Evolutionary conservation across 352 stramenopile genomes (phyloP).

Genomic region (Pythium dissimile): DNA sequence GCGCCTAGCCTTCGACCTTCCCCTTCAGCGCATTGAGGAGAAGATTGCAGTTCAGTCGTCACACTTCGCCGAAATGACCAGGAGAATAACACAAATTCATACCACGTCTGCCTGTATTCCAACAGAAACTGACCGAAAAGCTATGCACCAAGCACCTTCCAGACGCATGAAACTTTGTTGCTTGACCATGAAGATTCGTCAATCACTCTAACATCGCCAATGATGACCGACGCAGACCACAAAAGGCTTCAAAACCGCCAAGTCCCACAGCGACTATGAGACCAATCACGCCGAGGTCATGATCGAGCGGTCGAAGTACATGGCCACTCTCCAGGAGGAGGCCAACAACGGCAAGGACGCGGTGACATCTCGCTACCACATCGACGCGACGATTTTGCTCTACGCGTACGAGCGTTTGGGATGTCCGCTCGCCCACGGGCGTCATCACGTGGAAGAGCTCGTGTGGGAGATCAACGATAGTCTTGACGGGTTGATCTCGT

Average conservation of each 20-base stretch:
- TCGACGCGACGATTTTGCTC: constrained; percentile 41
- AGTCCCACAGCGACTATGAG: constrained; percentile 32
- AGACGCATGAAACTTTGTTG: constrained; percentile 11
- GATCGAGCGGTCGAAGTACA: constrained; percentile 42
- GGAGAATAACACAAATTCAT: neutral
- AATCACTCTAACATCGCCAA: neutral
- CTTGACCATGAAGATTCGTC: neutral
- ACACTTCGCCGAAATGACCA: neutral
- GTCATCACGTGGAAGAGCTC: constrained; percentile 54
- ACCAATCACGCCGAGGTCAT: constrained; percentile 35
- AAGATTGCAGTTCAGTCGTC: constrained; percentile 49
- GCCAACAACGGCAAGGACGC: constrained; percentile 49
- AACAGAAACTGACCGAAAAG: constrained; percentile 47
- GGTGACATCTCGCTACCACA: constrained; percentile 46
- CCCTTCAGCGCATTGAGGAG: constrained; percentile 46
- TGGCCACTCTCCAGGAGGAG: constrained; percentile 54
- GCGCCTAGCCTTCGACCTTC: constrained; percentile 60
- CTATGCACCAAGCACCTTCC: constrained; percentile 23
- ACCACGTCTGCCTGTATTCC: too few relatives aligned
- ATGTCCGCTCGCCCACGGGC: constrained; percentile 31
- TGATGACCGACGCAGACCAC: neutral
- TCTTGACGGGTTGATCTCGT: constrained; percentile 68
- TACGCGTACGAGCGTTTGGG: constrained; percentile 62
- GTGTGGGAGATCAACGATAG: constrained; percentile 82
- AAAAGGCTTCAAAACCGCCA: constrained; percentile 5